These are phyloP conservation scores for Bidens hawaiensis DNA, from an alignment of 140 eudicot genomes.

Conservation along the genomic window DNA sequence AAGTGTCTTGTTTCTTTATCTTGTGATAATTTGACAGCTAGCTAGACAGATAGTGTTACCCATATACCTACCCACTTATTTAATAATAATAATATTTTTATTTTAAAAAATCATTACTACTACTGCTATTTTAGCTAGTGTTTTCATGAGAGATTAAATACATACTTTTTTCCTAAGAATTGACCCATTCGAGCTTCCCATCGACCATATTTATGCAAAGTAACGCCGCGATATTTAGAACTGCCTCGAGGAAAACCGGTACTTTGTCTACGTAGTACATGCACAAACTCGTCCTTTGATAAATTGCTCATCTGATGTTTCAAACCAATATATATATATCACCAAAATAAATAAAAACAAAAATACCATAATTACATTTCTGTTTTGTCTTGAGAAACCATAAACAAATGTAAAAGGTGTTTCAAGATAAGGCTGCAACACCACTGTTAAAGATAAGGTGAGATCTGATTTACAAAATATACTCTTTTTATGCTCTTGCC, in stretches of 20 bases:
- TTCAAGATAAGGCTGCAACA: constrained; percentile 42
- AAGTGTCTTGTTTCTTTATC: constrained; percentile 29
- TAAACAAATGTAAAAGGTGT: constrained; percentile 21
- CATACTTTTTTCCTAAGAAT: constrained; percentile 89
- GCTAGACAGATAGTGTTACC: constrained; percentile 22
- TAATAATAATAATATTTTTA: not conserved
- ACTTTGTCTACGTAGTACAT: constrained; percentile 88
- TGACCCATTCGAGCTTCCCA: constrained; percentile 99
- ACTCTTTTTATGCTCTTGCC: not conserved
- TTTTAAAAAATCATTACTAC: not conserved
- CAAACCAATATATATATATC: constrained; percentile 2
- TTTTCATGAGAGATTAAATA: not conserved
- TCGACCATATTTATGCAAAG: constrained; percentile 98
- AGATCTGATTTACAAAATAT: constrained; percentile 24
- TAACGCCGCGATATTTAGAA: constrained; percentile 89
- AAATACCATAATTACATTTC: not conserved
- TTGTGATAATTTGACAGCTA: constrained; percentile 20
- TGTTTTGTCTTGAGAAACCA: constrained; percentile 25
- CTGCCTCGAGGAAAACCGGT: constrained; percentile 90
- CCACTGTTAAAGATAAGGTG: constrained; percentile 42
- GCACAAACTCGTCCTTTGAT: constrained; percentile 95
- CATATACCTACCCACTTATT: constrained; percentile 13
- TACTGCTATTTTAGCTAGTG: not conserved
- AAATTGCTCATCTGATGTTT: constrained; percentile 58
- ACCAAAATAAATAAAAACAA: not conserved